phyloP scores from a whole-genome alignment of 345 rosid genomes.

The Citrus unshiu region DNA sequence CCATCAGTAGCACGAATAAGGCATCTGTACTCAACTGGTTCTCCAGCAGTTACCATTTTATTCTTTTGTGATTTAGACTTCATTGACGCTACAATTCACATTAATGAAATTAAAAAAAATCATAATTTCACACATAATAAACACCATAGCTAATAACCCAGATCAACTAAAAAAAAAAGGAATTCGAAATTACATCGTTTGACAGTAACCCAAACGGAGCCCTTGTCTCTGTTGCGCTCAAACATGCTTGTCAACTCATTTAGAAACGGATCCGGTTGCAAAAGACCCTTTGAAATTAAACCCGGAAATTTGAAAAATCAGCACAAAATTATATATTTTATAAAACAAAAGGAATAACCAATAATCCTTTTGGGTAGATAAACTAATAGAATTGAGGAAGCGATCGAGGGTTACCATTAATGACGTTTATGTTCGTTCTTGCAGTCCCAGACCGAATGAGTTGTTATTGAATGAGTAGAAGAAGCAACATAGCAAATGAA shows the following conservation, averaged over 20 bases:
- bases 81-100: constrained; percentile 48
- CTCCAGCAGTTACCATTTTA: constrained; percentile 55
- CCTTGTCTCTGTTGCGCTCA: constrained; percentile 71
- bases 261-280: constrained; percentile 85
- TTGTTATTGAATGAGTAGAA: too few relatives aligned
- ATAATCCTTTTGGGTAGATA: background rate
- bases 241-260: constrained; percentile 91
- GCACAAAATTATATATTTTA: background rate
- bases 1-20: constrained; percentile 90
- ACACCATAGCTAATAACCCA: background rate
- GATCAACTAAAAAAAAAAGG: background rate
- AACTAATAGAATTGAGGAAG: background rate
- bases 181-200: constrained; percentile 62
- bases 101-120: background rate
- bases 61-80: constrained; percentile 76
- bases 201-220: constrained; percentile 92
- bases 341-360: background rate
- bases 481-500: background rate
- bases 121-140: background rate
- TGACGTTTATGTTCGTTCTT: background rate
- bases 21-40: constrained; percentile 75
- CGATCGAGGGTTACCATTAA: constrained; percentile 15
- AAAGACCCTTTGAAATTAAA: constrained; percentile 43
- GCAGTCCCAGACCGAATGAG: too few relatives aligned
- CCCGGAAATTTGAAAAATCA: background rate